These are phyloP conservation scores for Quercus cerris DNA, from an alignment of 306 rosid species.

Conservation along the genomic window DNA sequence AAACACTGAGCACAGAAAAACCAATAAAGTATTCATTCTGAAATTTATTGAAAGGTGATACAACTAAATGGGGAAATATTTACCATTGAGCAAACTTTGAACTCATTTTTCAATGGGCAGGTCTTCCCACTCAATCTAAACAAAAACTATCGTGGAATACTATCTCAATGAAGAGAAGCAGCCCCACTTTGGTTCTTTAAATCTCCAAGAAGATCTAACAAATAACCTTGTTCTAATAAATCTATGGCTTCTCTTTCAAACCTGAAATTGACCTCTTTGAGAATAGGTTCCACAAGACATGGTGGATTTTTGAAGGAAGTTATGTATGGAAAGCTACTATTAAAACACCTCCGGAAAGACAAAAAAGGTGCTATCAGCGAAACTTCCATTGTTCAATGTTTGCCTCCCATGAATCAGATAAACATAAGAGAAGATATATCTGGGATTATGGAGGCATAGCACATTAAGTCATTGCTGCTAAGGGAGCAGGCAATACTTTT, in stretches of 20 bases:
- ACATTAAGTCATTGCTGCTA: neutral
- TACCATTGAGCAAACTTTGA: constrained; percentile 5
- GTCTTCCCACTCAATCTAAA: constrained; percentile 3
- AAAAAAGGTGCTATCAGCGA: constrained; percentile 19
- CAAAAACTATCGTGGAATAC: constrained; percentile 2
- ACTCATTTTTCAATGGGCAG: neutral
- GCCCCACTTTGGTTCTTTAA: neutral
- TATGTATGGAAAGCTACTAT: constrained; percentile 39
- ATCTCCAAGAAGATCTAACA: neutral
- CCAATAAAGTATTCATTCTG: neutral
- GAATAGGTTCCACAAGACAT: neutral
- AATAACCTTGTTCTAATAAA: neutral
- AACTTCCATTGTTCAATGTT: constrained; percentile 7
- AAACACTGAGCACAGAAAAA: neutral
- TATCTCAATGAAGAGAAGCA: neutral
- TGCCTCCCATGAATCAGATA: constrained; percentile 40
- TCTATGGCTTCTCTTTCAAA: constrained; percentile 3
- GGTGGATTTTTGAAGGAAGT: neutral
- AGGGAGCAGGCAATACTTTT: neutral
- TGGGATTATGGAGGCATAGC: constrained; percentile 48
- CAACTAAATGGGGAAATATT: constrained; percentile 2
- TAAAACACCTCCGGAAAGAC: constrained; percentile 31
- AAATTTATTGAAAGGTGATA: neutral
- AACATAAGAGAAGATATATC: constrained; percentile 31
- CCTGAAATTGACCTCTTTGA: neutral